A percentile compares a stretch with the other conserved stretches of the same genome.
phyloP scores from a whole-genome alignment of 2,329 filamentous ascomycete genomes.

The Calonectria hawksworthii region DNA sequence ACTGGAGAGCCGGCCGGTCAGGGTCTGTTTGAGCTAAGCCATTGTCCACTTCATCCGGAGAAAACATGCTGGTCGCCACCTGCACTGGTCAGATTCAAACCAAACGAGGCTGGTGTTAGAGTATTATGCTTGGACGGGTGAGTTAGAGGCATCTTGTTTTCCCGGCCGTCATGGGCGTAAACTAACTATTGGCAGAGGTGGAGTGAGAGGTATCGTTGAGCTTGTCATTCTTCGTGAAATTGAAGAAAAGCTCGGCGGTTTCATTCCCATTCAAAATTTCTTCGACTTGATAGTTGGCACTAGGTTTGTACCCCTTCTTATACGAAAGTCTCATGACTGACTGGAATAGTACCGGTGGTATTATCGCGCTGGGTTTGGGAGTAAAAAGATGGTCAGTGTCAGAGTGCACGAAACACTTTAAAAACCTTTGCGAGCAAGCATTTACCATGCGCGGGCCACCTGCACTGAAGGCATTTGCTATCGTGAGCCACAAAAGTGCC shows the following conservation, averaged over 20 bases:
- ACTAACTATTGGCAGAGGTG: background rate
- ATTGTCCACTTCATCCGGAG: slow-evolving; percentile 10
- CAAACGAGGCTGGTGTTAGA: slow-evolving; percentile 13
- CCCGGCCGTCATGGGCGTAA: background rate
- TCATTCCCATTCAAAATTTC: slow-evolving; percentile 14
- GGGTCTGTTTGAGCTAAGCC: background rate
- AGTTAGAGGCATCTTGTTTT: background rate
- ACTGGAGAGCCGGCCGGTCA: background rate
- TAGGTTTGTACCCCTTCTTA: background rate
- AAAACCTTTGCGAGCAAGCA: slow-evolving; percentile 2
- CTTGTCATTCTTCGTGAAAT: slow-evolving; percentile 13
- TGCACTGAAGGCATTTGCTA: background rate
- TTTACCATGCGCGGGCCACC: background rate
- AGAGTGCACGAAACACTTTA: background rate
- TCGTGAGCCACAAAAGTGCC: slow-evolving; percentile 3
- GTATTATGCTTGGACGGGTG: slow-evolving; percentile 21
- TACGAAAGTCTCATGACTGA: background rate
- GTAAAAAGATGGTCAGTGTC: slow-evolving; percentile 15
- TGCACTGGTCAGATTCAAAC: slow-evolving; percentile 13
- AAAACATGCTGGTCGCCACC: background rate
- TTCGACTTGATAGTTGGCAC: slow-evolving; percentile 24
- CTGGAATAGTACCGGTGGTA: slow-evolving; percentile 14
- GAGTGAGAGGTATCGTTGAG: slow-evolving; percentile 9
- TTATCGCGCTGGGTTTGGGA: slow-evolving; percentile 16
- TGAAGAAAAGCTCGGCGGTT: slow-evolving; percentile 5